Evolutionary conservation across 179 eudicot species (phyloP), one percentile per base, ranked within the genome.

Genomic region (Drosera spatulata): DNA sequence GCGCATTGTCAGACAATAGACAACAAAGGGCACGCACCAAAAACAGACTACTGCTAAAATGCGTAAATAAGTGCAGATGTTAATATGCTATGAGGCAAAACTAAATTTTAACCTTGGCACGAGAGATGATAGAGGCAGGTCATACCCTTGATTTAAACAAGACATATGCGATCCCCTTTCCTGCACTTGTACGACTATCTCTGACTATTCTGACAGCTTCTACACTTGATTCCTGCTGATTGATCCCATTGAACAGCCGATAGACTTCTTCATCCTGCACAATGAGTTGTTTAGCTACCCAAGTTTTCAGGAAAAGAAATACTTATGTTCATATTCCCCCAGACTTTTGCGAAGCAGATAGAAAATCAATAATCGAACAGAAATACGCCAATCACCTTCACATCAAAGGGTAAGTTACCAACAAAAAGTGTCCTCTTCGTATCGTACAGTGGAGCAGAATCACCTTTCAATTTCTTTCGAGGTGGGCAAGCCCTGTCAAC

Each of bases 401-500:
- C 99, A 81, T 93, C 99, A 80, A 93, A 93, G 10, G 99, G 99
- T 58, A 93, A 80, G 75, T 93, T 89, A 42, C 95, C 99, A 45
- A 93, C 73, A 74, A 93, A 85, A 61, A 86, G 77, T 41, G 97
- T 89, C 79, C 91, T 84, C 71, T 84, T 84, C 68, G 61, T 79
- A 70, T 81, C 96, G 75, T 89, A 93, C 55, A 86, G 88, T 46
- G 81, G 66, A 69, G 73, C 63, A 63, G 58, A 58, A 10, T 82
- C 99, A 64, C 91, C 95, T 85, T 93, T 93, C 63, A 93, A 64
- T 67, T 89, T 93, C 87, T 93, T 93, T 55, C 95, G 90, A 39
- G 99, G 99, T 55, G 99, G 99, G 61, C 99, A 93, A n/a, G 99
- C 97, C 77, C 97, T 84, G 73, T 93, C 99, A 65, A 93, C 91